phyloP scores from a whole-genome alignment of 805 yeast genomes.

The Cyberlindnera subsufficiens region DNA sequence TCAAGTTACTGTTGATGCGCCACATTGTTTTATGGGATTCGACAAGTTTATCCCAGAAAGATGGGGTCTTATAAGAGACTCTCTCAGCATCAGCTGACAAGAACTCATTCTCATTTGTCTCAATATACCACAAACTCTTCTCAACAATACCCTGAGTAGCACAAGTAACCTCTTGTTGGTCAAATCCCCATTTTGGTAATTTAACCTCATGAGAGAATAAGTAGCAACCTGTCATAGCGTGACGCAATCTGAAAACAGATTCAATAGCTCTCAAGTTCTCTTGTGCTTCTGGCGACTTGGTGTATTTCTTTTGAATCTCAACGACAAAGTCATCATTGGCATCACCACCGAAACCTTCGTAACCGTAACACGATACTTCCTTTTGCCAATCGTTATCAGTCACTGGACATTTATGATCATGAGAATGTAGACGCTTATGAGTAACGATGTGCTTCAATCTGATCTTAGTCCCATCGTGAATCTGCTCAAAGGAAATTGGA shows the following conservation, averaged over 20 bases:
- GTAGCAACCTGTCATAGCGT: conserved; percentile 75
- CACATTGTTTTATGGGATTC: conserved; percentile 75
- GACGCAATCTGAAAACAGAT: conserved; percentile 67
- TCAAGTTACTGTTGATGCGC: conserved; percentile 65
- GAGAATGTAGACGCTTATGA: conserved; percentile 70
- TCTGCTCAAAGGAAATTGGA: conserved; percentile 52
- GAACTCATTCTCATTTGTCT: conserved; percentile 52
- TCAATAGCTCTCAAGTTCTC: conserved; percentile 56
- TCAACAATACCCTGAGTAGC: conserved; percentile 62
- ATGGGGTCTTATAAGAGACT: conserved; percentile 45
- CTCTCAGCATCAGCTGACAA: conserved; percentile 39
- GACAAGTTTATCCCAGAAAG: conserved; percentile 52
- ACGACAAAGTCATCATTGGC: conserved; percentile 79
- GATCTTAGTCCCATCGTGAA: conserved; percentile 64
- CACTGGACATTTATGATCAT: conserved; percentile 77
- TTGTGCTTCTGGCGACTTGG: conserved; percentile 48
- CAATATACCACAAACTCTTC: conserved; percentile 68
- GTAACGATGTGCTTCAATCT: conserved; percentile 57
- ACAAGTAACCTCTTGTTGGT: conserved; percentile 81
- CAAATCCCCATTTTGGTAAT: conserved; percentile 79
- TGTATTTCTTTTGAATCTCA: conserved; percentile 55
- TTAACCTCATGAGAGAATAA: conserved; percentile 70
- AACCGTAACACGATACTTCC: conserved; percentile 76
- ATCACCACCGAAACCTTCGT: conserved; percentile 72
- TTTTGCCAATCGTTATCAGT: conserved; percentile 76